These are phyloP conservation scores for Aspergillus sp. DNA, from an alignment of 2,329 filamentous ascomycete genomes.

Conservation along the genomic window DNA sequence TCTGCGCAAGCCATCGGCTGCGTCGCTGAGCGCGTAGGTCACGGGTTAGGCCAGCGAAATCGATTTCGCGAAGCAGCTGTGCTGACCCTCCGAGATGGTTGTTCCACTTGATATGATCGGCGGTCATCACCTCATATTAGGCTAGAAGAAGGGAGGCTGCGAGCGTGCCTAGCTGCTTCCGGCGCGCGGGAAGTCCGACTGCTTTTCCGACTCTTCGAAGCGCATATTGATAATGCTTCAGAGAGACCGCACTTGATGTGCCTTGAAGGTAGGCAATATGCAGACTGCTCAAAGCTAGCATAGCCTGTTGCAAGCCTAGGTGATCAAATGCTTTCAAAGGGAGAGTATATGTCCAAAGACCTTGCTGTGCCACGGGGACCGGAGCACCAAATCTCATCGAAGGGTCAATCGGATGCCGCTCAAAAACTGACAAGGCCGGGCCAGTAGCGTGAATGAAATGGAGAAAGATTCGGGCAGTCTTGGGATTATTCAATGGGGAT, in stretches of 20 bases:
- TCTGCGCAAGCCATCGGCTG: conserved; percentile 42
- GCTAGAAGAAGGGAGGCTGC: conserved; percentile 84
- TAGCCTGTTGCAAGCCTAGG: conserved; percentile 86
- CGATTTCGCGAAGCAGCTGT: conserved; percentile 80
- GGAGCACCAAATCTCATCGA: conserved; percentile 67
- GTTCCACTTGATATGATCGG: conserved; percentile 94
- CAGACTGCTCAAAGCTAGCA: conserved; percentile 82
- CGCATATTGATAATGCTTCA: conserved; percentile 90
- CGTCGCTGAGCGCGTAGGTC: conserved; percentile 70
- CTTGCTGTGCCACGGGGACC: conserved; percentile 64
- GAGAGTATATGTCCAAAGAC: conserved; percentile 73
- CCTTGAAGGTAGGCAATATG: conserved; percentile 84
- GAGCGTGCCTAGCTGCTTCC: conserved; percentile 79
- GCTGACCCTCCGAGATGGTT: conserved; percentile 85
- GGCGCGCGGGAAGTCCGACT: conserved; percentile 69
- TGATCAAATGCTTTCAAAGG: conserved; percentile 82
- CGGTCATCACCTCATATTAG: conserved; percentile 93
- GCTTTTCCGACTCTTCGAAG: conserved; percentile 77
- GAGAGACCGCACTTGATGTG: conserved; percentile 74
- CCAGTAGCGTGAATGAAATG: conserved; percentile 92
- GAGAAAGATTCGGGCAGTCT: conserved; percentile 81
- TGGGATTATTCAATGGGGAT: conserved; percentile 77
- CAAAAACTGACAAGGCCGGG: conserved; percentile 83
- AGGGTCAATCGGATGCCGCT: conserved; percentile 77
- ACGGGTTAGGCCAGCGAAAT: conserved; percentile 73